phyloP scores from a whole-genome alignment of 139 green algal species.

The Zygnema cylindricum region DNA sequence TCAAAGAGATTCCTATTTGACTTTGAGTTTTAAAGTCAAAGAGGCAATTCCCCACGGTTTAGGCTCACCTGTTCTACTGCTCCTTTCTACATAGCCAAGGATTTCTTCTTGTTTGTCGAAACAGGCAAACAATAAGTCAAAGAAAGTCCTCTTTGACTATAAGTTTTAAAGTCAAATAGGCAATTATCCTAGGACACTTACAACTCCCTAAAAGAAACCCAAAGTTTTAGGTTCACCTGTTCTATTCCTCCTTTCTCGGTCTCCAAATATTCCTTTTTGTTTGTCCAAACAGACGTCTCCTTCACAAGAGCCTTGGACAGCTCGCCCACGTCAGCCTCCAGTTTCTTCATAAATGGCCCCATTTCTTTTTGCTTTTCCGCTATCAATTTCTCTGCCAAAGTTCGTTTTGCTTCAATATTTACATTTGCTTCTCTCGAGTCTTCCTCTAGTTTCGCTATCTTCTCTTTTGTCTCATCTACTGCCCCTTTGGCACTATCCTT shows the following conservation, averaged over 20 bases:
- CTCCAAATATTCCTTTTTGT: slow-evolving; percentile 60
- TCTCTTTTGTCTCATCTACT: slow-evolving; percentile 41
- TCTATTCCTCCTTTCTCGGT: slow-evolving; percentile 28
- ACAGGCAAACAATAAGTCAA: no score
- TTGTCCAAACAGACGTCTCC: slow-evolving; percentile 46
- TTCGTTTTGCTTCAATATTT: slow-evolving; percentile 57
- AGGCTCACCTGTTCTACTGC: no score
- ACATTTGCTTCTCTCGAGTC: slow-evolving; percentile 18
- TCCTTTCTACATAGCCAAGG: no score
- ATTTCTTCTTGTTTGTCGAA: no score
- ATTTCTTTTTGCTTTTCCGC: slow-evolving; percentile 73
- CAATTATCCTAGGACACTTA: no score
- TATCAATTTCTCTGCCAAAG: slow-evolving; percentile 64
- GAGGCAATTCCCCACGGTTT: no score
- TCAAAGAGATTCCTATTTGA: no score
- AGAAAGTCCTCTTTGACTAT: no score
- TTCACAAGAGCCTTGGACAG: slow-evolving; percentile 72
- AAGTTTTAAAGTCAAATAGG: no score
- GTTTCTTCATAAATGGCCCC: slow-evolving; percentile 60
- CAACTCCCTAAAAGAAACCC: no score
- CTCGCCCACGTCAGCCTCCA: slow-evolving; percentile 67
- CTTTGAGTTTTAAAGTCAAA: no score
- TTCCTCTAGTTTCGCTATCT: slow-evolving; percentile 52
- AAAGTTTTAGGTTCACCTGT: neutral
- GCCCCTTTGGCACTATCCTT: slow-evolving; percentile 48